Evolutionary conservation across 164 flowering plant species (phyloP).

Genomic region (Stephania yunnanensis): DNA sequence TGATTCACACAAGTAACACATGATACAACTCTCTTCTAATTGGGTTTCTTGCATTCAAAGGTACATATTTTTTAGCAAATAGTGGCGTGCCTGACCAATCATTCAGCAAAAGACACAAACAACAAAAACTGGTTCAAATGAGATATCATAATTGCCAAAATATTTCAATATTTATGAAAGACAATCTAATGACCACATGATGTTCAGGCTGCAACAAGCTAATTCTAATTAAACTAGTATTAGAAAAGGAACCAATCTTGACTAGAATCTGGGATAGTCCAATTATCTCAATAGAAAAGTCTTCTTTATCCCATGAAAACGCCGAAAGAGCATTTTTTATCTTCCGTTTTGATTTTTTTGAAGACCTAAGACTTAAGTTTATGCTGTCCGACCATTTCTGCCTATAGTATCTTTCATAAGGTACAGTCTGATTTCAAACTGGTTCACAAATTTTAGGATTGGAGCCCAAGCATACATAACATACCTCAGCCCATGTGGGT

Average conservation of each 20-base stretch:
- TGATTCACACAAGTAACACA: not conserved
- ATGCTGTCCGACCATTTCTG: not conserved
- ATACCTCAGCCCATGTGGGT: constrained; percentile 87
- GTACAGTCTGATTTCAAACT: not conserved
- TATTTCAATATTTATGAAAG: too few species aligned
- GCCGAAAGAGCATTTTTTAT: not conserved
- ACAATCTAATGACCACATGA: too few species aligned
- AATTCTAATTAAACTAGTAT: too few species aligned
- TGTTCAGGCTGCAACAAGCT: too few species aligned
- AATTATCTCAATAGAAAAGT: too few species aligned
- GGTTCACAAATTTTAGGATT: not conserved
- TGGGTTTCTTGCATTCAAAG: not conserved
- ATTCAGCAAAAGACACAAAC: not conserved
- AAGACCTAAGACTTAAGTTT: not conserved
- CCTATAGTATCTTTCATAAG: not conserved
- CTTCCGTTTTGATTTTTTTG: not conserved
- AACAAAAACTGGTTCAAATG: too few species aligned
- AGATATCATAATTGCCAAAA: too few species aligned
- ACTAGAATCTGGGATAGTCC: not conserved
- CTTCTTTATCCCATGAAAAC: not conserved
- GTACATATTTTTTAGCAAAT: not conserved
- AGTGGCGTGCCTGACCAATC: not conserved
- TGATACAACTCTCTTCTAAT: not conserved
- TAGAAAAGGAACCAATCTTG: too few species aligned
- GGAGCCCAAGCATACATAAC: constrained; percentile 1